Percentiles rank a stretch among this genome's conserved stretches.
Evolutionary conservation across 768 basidiomycete genomes (phyloP).

Genomic region (Psilocybe sp.): DNA sequence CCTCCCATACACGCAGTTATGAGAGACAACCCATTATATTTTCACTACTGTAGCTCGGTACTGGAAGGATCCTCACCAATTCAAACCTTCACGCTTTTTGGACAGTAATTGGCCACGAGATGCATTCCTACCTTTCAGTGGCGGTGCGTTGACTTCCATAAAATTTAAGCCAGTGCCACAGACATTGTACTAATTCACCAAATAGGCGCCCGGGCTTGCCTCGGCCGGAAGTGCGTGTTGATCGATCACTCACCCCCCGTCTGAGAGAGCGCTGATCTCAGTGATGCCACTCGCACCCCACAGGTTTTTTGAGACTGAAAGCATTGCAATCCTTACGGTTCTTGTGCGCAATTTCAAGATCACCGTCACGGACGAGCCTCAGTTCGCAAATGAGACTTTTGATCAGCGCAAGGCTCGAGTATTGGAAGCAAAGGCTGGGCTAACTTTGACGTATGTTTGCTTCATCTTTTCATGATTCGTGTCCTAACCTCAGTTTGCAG

Average conservation of each 20-base stretch:
- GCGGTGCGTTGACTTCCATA: conserved; percentile 23
- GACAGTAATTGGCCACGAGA: conserved; percentile 46
- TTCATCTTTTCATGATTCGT: not conserved
- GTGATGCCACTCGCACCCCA: not conserved
- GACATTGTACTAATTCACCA: not conserved
- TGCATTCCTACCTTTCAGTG: conserved; percentile 53
- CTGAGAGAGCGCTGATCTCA: not conserved
- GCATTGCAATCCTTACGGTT: conserved; percentile 46
- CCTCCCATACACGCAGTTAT: too few relatives aligned
- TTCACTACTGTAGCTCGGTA: conserved; percentile 38
- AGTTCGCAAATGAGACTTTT: conserved; percentile 44
- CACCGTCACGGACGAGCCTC: conserved; percentile 47
- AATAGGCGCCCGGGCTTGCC: conserved; percentile 19
- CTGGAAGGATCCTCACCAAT: conserved; percentile 50
- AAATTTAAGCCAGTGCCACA: not conserved
- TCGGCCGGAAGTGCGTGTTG: conserved; percentile 18
- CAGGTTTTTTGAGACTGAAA: conserved; percentile 56
- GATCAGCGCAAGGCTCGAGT: conserved; percentile 43
- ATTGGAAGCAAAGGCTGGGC: conserved; percentile 27
- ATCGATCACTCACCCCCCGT: not conserved
- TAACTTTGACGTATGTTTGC: conserved; percentile 46
- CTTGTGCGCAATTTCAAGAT: conserved; percentile 45
- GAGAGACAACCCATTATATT: too few relatives aligned
- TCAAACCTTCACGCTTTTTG: conserved; percentile 46
- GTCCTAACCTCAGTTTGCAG: conserved; percentile 8